Percentiles rank a stretch among this genome's conserved stretches.
These are phyloP conservation scores for Thelonectria rubi DNA, from an alignment of 2,329 filamentous ascomycete species.

Conservation along the genomic window DNA sequence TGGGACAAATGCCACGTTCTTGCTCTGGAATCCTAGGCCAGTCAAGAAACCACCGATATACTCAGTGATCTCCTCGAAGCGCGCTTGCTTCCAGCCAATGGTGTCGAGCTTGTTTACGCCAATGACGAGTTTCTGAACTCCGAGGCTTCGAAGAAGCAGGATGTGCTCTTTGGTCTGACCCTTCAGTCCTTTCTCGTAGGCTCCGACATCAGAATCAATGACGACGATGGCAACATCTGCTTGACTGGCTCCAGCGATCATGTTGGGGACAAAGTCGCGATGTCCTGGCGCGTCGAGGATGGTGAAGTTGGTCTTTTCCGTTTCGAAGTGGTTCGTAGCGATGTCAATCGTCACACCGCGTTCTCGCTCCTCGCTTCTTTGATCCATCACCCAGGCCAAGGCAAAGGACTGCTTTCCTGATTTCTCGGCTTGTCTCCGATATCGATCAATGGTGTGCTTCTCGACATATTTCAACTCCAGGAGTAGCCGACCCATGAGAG, in stretches of 20 bases:
- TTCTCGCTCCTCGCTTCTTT: slow-evolving; percentile 86
- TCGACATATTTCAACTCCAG: slow-evolving; percentile 90
- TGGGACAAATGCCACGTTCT: slow-evolving; percentile 86
- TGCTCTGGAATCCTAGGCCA: slow-evolving; percentile 81
- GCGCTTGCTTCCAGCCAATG: slow-evolving; percentile 80
- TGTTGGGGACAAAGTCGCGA: slow-evolving; percentile 96
- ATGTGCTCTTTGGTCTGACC: slow-evolving; percentile 97
- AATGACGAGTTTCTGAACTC: slow-evolving; percentile 86
- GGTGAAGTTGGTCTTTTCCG: slow-evolving; percentile 85
- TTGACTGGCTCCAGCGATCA: slow-evolving; percentile 96
- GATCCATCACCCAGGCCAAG: slow-evolving; percentile 95
- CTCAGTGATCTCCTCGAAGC: slow-evolving; percentile 85
- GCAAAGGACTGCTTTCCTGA: slow-evolving; percentile 97
- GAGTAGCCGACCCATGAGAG: slow-evolving; percentile 93
- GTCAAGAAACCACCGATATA: slow-evolving; percentile 86
- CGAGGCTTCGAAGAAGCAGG: slow-evolving; percentile 87
- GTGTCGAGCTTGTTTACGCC: slow-evolving; percentile 96
- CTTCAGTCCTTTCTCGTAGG: slow-evolving; percentile 91
- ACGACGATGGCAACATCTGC: slow-evolving; percentile 96
- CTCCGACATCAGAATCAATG: slow-evolving; percentile 88
- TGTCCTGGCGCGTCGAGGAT: slow-evolving; percentile 96
- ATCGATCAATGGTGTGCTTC: slow-evolving; percentile 86
- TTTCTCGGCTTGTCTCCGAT: slow-evolving; percentile 86
- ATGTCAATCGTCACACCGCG: slow-evolving; percentile 97
- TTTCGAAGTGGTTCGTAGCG: slow-evolving; percentile 93